Conservation (phyloP, 345 rosid genomes). For the Eucalyptus microcorys region DNA sequence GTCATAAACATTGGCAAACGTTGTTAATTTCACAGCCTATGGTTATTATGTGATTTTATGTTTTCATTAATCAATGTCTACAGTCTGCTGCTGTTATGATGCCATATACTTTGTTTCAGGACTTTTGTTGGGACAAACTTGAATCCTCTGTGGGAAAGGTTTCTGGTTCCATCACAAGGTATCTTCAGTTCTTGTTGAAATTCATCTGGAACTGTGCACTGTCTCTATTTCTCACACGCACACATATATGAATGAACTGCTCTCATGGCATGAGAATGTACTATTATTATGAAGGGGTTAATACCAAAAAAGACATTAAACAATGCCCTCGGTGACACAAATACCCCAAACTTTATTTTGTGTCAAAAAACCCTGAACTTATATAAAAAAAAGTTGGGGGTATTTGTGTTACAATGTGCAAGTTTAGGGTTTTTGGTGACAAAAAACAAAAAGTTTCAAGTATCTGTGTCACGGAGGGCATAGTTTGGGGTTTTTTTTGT, state of each 20-base stretch:
- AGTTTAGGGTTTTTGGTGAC: neutral
- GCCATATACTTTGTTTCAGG: conserved; percentile 29
- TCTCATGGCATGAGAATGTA: neutral
- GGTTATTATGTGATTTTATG: neutral
- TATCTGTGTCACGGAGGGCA: neutral
- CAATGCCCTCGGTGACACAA: neutral
- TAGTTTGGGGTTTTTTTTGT: neutral
- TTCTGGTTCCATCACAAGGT: conserved; percentile 74
- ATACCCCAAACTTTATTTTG: neutral
- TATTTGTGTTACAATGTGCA: neutral
- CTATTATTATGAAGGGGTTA: neutral
- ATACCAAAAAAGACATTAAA: neutral
- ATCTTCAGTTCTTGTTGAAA: neutral
- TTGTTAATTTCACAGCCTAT: neutral
- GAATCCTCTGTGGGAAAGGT: conserved; percentile 73
- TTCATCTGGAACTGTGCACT: neutral
- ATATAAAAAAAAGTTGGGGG: neutral
- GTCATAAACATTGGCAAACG: neutral
- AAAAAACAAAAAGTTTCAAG: neutral
- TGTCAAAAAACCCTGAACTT: neutral
- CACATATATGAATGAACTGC: neutral
- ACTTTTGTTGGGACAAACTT: conserved; percentile 84
- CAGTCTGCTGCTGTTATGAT: neutral
- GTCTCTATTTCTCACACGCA: neutral
- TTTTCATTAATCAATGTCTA: neutral